Conservation (phyloP, 495 filamentous ascomycete genomes). For the Haplographium delicatum region DNA sequence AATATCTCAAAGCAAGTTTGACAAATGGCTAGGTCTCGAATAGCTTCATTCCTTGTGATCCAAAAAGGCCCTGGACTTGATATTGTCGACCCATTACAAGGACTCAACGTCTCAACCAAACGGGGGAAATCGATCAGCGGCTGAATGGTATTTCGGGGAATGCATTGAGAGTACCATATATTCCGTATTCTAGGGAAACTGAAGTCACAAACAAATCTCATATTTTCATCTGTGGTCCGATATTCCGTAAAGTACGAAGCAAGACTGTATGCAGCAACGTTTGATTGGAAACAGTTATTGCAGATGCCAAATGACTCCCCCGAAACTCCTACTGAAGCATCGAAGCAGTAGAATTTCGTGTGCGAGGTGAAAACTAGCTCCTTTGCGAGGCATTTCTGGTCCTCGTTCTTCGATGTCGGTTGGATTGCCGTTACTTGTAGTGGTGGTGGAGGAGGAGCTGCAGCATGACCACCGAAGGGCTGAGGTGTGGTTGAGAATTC, state of each 20-base stretch:
- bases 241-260: background rate
- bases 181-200: background rate
- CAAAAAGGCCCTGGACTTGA: constrained; percentile 1
- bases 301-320: background rate
- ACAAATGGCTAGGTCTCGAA: constrained; percentile 7
- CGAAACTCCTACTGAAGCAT: background rate
- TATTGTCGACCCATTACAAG: constrained; percentile 2
- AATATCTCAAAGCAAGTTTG: constrained; percentile 9
- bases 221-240: background rate
- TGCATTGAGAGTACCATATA: background rate
- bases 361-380: background rate
- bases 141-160: background rate
- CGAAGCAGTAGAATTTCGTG: background rate
- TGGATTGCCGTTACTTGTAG: background rate
- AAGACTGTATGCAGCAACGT: background rate
- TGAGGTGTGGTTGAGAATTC: background rate
- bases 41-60: constrained; percentile 1
- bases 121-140: background rate
- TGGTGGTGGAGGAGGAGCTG: background rate
- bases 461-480: background rate
- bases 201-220: background rate
- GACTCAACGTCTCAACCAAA: background rate
- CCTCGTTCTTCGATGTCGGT: background rate
- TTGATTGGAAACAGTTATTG: background rate
- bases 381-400: background rate